Conservation (phyloP, 495 filamentous ascomycete genomes). For the Xylaria telfairii region DNA sequence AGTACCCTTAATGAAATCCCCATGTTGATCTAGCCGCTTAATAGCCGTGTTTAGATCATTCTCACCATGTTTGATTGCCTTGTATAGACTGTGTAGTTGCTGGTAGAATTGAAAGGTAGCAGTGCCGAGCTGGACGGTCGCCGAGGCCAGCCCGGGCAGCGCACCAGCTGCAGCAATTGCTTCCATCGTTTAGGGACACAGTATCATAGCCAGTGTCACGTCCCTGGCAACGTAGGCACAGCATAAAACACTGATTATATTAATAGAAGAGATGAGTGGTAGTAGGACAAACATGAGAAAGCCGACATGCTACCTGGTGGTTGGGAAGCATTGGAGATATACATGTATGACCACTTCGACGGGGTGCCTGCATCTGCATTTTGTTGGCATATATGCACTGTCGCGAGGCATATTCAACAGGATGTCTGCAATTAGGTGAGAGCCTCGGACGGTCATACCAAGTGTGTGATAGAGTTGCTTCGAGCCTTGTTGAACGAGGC, state of each 20-base stretch:
- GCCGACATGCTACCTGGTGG: not conserved
- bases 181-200: not conserved
- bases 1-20: conserved; percentile 12
- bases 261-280: not conserved
- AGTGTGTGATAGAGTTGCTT: not conserved
- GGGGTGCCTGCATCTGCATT: not conserved
- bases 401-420: not conserved
- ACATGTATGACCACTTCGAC: no score
- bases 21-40: conserved; percentile 6
- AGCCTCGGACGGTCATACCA: no score
- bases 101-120: conserved; percentile 16
- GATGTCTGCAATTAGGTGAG: not conserved
- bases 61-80: conserved; percentile 14
- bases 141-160: conserved; percentile 11
- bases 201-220: not conserved
- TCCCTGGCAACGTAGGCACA: not conserved
- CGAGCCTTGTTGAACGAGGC: no score
- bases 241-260: not conserved
- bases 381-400: not conserved
- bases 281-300: not conserved
- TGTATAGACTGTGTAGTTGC: conserved; percentile 9
- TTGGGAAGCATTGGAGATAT: not conserved
- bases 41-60: not conserved
- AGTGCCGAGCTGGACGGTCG: conserved; percentile 12
- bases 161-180: conserved; percentile 15